These are phyloP conservation scores for Penicillium sp. DNA, from an alignment of 2,329 filamentous ascomycete species.

Conservation along the genomic window DNA sequence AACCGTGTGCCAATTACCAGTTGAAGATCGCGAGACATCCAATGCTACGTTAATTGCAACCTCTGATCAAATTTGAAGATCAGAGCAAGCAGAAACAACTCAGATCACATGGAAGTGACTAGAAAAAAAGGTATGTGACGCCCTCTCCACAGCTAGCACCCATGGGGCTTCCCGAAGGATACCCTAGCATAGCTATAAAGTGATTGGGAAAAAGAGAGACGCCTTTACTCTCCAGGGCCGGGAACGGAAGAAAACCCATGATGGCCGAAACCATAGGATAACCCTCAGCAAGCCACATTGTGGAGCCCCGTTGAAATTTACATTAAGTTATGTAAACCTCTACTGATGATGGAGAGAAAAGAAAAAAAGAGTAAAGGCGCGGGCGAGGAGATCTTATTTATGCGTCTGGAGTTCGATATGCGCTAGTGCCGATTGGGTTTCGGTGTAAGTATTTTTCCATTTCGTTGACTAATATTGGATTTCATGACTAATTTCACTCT, in stretches of 20 bases:
- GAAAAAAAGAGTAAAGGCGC: constrained; percentile 33
- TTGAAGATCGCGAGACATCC: not conserved
- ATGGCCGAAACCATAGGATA: constrained; percentile 45
- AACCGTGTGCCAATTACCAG: not conserved
- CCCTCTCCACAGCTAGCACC: constrained; percentile 49
- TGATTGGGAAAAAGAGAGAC: constrained; percentile 47
- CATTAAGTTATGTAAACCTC: constrained; percentile 52
- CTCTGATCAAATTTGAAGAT: not conserved
- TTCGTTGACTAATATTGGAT: constrained; percentile 1
- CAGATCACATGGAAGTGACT: constrained; percentile 2
- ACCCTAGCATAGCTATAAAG: constrained; percentile 46
- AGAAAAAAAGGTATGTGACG: constrained; percentile 39
- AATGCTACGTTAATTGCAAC: not conserved
- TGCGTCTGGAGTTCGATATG: constrained; percentile 14
- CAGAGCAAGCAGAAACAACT: not conserved
- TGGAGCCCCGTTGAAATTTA: constrained; percentile 49
- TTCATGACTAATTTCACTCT: not conserved
- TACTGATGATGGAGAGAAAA: constrained; percentile 51
- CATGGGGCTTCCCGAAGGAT: constrained; percentile 41
- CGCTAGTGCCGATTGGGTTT: constrained; percentile 27
- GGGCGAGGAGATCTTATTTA: constrained; percentile 27
- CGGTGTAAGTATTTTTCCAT: constrained; percentile 10
- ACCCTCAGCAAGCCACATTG: constrained; percentile 50
- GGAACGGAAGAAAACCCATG: constrained; percentile 52
- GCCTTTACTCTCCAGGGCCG: constrained; percentile 46